Conservation (phyloP, 768 basidiomycete species). For the Tricholomella constricta region DNA sequence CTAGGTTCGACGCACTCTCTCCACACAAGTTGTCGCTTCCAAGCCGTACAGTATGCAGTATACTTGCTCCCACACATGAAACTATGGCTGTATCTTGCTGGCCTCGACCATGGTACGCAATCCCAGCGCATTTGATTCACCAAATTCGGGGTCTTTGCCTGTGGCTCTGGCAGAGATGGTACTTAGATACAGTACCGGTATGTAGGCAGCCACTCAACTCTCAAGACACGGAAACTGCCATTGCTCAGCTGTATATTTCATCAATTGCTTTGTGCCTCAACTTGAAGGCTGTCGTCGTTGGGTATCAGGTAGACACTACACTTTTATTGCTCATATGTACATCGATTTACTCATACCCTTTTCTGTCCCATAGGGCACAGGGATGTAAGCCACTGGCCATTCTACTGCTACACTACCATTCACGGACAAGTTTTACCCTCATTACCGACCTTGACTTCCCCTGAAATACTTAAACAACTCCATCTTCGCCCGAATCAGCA, state of each 20-base stretch:
- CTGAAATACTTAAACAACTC: conserved; percentile 15
- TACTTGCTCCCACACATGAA: no score
- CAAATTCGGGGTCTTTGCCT: conserved; percentile 47
- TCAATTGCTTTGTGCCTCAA: not conserved
- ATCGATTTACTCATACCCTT: no score
- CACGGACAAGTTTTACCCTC: conserved; percentile 1
- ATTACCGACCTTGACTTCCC: conserved; percentile 20
- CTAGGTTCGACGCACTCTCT: no score
- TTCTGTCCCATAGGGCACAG: no score
- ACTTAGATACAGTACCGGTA: conserved; percentile 43
- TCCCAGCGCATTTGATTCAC: no score
- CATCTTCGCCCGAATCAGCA: conserved; percentile 22
- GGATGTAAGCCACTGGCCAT: no score
- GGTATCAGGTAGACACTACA: conserved; percentile 1
- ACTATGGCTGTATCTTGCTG: no score
- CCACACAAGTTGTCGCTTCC: no score
- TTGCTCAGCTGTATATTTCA: not conserved
- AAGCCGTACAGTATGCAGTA: no score
- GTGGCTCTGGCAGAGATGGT: conserved; percentile 51
- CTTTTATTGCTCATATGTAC: not conserved
- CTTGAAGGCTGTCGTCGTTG: conserved; percentile 5
- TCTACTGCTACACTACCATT: no score
- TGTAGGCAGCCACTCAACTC: conserved; percentile 40
- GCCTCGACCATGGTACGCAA: no score
- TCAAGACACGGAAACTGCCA: conserved; percentile 15